Conservation (phyloP, 305 asterid genomes). For the Plantago coronopus region DNA sequence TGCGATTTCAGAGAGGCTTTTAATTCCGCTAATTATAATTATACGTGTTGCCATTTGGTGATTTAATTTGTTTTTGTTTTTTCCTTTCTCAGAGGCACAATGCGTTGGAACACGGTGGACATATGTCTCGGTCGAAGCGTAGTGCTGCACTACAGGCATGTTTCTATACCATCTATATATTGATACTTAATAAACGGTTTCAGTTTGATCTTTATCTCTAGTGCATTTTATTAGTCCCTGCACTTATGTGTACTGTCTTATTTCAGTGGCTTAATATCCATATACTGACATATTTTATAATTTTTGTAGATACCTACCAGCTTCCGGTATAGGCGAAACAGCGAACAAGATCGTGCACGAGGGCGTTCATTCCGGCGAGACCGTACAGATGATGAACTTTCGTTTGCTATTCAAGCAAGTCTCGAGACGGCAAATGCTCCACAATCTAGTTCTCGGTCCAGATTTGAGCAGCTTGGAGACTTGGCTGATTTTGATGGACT, state of each 20-base stretch:
- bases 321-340: constrained; percentile 69
- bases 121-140: constrained; percentile 91
- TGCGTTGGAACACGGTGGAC: constrained; percentile 88
- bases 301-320: constrained; percentile 79
- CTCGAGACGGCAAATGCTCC: constrained; percentile 45
- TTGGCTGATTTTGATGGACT: constrained; percentile 45
- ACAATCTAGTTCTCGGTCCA: constrained; percentile 33
- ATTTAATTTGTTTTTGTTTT: constrained; percentile 17
- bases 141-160: constrained; percentile 96
- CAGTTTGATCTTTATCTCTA: neutral
- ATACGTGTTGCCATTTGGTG: constrained; percentile 10
- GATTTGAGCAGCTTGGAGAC: constrained; percentile 41
- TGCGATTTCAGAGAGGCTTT: constrained; percentile 2
- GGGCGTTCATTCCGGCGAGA: constrained; percentile 68
- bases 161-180: constrained; percentile 15
- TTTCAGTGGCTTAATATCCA: constrained; percentile 12
- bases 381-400: constrained; percentile 57
- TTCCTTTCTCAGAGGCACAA: constrained; percentile 72
- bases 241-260: neutral
- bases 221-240: neutral
- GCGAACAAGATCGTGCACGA: constrained; percentile 78
- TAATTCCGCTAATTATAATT: neutral
- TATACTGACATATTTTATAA: constrained; percentile 18
- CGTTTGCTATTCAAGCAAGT: constrained; percentile 84
- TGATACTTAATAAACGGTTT: neutral